A percentile compares a stretch with the other conserved stretches of the same genome.
These are phyloP conservation scores for Aureobasidium sp. DNA, from an alignment of 2,329 filamentous ascomycete genomes.

Conservation along the genomic window DNA sequence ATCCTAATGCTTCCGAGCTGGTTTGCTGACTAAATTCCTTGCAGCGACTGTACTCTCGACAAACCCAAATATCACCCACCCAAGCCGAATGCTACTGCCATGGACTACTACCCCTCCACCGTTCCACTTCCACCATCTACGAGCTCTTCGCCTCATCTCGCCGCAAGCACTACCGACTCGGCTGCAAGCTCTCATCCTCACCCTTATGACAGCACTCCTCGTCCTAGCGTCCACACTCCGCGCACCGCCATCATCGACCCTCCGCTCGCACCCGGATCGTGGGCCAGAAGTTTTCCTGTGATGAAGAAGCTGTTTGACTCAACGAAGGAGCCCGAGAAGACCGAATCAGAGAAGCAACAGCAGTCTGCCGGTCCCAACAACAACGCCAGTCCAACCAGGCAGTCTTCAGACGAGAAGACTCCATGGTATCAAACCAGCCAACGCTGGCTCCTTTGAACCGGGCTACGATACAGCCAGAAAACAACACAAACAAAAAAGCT, in stretches of 20 bases:
- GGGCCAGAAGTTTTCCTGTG: background rate
- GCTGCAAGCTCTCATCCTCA: background rate
- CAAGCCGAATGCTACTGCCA: background rate
- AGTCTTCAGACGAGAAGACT: background rate
- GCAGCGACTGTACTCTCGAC: constrained; percentile 4
- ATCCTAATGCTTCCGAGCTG: background rate
- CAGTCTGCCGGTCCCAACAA: background rate
- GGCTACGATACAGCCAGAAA: background rate
- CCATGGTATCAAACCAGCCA: constrained; percentile 12
- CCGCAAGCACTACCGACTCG: background rate
- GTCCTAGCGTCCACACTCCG: background rate
- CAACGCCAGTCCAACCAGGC: background rate
- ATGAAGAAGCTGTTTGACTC: background rate
- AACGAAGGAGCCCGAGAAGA: background rate
- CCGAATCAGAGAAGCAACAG: background rate
- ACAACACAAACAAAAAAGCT: constrained; percentile 5
- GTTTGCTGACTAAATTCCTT: background rate
- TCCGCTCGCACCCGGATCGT: background rate
- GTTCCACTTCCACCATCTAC: background rate
- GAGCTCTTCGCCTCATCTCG: background rate
- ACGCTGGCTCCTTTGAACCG: constrained; percentile 7
- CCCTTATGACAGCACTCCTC: background rate
- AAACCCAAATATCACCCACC: background rate
- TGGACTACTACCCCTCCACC: constrained; percentile 1
- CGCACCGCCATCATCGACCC: background rate